Conservation (phyloP, 2,329 filamentous ascomycete genomes). For the Penicillium frequentans region DNA sequence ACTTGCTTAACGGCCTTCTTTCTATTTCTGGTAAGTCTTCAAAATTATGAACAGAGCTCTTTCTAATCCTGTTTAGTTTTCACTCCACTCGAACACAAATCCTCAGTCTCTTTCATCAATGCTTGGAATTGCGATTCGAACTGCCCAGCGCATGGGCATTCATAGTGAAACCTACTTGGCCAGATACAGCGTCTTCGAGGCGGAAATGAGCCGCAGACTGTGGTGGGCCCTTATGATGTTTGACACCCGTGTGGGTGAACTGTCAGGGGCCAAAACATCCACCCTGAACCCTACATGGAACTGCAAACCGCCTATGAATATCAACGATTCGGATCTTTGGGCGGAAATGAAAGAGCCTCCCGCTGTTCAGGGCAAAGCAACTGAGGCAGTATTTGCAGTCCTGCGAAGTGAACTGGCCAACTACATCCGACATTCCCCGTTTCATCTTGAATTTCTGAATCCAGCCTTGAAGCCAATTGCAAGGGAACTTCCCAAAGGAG, state of each 20-base stretch:
- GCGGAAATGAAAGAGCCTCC: conserved; percentile 39
- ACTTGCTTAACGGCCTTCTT: conserved; percentile 53
- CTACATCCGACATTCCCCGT: conserved; percentile 19
- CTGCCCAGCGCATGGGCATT: conserved; percentile 68
- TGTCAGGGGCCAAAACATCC: conserved; percentile 53
- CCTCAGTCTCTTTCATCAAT: conserved; percentile 61
- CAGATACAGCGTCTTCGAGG: conserved; percentile 54
- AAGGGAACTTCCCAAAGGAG: conserved; percentile 17
- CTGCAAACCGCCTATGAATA: conserved; percentile 43
- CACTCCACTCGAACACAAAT: conserved; percentile 59
- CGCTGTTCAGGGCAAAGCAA: not conserved
- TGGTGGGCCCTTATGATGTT: conserved; percentile 73
- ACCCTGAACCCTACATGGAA: conserved; percentile 47
- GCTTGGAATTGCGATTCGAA: conserved; percentile 65
- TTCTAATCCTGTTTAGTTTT: conserved; percentile 48
- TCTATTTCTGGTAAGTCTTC: conserved; percentile 52
- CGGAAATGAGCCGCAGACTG: conserved; percentile 68
- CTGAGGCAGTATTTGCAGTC: conserved; percentile 13
- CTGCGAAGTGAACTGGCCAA: conserved; percentile 13
- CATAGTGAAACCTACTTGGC: conserved; percentile 60
- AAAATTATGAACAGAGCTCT: not conserved
- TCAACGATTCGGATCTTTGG: conserved; percentile 44
- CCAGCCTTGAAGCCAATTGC: conserved; percentile 39
- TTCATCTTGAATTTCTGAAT: conserved; percentile 50
- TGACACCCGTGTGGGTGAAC: conserved; percentile 68